A percentile compares a stretch with the other conserved stretches of the same genome.
phyloP scores from a whole-genome alignment of 306 rosid genomes.

The Dalbergia oliveri region DNA sequence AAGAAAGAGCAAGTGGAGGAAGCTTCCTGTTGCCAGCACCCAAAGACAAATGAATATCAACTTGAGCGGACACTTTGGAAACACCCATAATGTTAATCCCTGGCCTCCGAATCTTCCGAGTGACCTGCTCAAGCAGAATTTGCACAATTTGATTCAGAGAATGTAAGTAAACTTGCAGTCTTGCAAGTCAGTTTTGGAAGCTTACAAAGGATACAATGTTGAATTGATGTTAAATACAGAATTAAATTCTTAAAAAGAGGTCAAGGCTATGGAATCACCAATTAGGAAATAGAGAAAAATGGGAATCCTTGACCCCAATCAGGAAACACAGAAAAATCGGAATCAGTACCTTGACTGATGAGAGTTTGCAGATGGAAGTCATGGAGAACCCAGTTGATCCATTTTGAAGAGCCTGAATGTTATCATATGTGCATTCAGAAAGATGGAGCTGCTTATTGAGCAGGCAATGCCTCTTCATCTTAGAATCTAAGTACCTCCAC shows the following conservation, averaged over 20 bases:
- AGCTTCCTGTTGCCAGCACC: constrained; percentile 60
- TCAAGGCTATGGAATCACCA: not conserved
- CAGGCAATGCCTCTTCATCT: constrained; percentile 71
- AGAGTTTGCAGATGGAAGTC: constrained; percentile 47
- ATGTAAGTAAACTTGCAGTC: constrained; percentile 25
- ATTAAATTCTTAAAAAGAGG: constrained; percentile 3
- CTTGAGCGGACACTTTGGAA: constrained; percentile 60
- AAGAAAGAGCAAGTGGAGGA: constrained; percentile 79
- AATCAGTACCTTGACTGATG: constrained; percentile 67
- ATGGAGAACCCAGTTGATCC: constrained; percentile 52
- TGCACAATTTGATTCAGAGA: constrained; percentile 45
- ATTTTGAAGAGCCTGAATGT: constrained; percentile 80
- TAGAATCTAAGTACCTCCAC: constrained; percentile 78
- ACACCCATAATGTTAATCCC: constrained; percentile 66
- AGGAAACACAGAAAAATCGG: constrained; percentile 22
- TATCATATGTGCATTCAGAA: constrained; percentile 92
- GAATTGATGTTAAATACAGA: constrained; percentile 25
- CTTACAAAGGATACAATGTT: constrained; percentile 24
- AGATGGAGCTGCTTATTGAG: constrained; percentile 75
- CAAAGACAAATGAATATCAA: constrained; percentile 49
- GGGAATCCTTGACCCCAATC: constrained; percentile 21
- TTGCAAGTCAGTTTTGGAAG: constrained; percentile 27
- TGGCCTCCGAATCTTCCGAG: constrained; percentile 61
- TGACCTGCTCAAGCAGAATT: constrained; percentile 58
- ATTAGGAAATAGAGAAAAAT: constrained; percentile 17